Evolutionary conservation across 2,329 filamentous ascomycete species (phyloP).

Genomic region (Seiridium unicorne): DNA sequence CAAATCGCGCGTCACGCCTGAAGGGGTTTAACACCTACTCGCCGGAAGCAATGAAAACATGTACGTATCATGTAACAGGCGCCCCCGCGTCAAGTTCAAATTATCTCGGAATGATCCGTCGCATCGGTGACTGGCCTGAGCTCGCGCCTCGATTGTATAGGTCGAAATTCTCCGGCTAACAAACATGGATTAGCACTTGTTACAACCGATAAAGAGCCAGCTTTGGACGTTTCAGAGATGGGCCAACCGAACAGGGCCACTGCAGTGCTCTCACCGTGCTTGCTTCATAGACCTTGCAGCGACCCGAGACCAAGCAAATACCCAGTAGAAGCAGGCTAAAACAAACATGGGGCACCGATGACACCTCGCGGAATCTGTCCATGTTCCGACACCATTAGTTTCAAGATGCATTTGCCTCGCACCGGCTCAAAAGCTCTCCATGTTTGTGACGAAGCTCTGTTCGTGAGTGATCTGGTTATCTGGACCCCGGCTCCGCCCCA

Average conservation of each 20-base stretch:
- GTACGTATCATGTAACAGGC: not conserved
- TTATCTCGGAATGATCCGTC: not conserved
- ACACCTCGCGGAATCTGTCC: not conserved
- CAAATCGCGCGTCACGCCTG: not conserved
- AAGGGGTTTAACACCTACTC: not conserved
- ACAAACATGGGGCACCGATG: not conserved
- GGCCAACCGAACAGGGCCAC: not conserved
- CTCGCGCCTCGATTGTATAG: not conserved
- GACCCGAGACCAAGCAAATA: not conserved
- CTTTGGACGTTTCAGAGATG: slow-evolving; percentile 2
- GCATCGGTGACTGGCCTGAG: not conserved
- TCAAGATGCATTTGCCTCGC: not conserved
- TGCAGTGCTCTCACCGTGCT: not conserved
- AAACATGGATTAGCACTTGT: slow-evolving; percentile 4
- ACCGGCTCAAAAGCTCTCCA: not conserved
- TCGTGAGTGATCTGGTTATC: not conserved
- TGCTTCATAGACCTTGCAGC: not conserved
- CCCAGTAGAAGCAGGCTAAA: not conserved
- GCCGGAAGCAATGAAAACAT: not conserved
- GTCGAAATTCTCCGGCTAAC: slow-evolving; percentile 2
- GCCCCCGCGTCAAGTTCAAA: not conserved
- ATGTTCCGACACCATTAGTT: slow-evolving; percentile 1
- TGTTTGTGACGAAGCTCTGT: not conserved
- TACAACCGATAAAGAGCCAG: not conserved
- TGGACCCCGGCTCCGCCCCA: not conserved